Percentiles rank a stretch among this genome's conserved stretches.
These are phyloP conservation scores for Pichia californica DNA, from an alignment of 805 yeast genomes.

Conservation along the genomic window DNA sequence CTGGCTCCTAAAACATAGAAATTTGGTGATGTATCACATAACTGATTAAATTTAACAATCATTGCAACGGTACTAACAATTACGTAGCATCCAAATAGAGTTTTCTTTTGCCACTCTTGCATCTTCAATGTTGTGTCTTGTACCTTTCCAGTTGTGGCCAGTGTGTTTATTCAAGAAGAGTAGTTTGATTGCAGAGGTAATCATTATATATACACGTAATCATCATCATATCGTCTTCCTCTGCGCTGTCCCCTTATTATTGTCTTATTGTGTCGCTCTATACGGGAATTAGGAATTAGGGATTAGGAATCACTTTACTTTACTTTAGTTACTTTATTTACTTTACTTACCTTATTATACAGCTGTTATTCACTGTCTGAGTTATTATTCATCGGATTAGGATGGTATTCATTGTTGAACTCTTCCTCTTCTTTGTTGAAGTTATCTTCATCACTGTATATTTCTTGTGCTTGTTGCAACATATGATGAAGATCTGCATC, in stretches of 20 bases:
- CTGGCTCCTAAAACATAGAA: constrained; percentile 43
- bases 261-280: too few relatives aligned
- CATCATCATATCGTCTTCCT: too few relatives aligned
- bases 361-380: constrained; percentile 1
- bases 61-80: constrained; percentile 31
- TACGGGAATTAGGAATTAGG: too few relatives aligned
- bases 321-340: too few relatives aligned
- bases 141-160: too few relatives aligned
- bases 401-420: constrained; percentile 3
- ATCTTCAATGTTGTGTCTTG: too few relatives aligned
- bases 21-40: constrained; percentile 41
- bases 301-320: too few relatives aligned
- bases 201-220: too few relatives aligned
- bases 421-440: constrained; percentile 3
- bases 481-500: not conserved
- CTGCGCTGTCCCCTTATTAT: too few relatives aligned
- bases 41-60: constrained; percentile 29
- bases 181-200: too few relatives aligned
- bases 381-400: not conserved
- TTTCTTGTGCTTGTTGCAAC: constrained; percentile 1
- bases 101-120: not conserved
- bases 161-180: too few relatives aligned
- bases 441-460: not conserved
- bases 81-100: too few relatives aligned
- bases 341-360: not conserved